A percentile compares a stretch with the other conserved stretches of the same genome.
Conservation (phyloP, 2,329 filamentous ascomycete genomes). For the Tolypocladium tropicale region DNA sequence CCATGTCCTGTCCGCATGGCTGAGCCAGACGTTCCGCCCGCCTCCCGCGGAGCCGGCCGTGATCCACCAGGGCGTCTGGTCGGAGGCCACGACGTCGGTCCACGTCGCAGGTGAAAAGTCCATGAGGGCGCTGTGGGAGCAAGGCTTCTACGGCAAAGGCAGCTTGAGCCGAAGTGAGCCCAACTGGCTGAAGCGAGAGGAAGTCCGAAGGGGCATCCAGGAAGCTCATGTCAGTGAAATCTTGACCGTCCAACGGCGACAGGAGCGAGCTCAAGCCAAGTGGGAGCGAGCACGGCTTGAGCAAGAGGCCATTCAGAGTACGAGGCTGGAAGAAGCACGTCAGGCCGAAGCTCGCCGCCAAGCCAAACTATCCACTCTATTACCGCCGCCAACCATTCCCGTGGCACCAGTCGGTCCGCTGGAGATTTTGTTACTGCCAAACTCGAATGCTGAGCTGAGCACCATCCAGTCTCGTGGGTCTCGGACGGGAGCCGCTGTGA, state of each 20-base stretch:
- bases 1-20: constrained; percentile 67
- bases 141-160: constrained; percentile 96
- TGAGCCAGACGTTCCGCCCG: constrained; percentile 60
- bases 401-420: constrained; percentile 33
- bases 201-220: constrained; percentile 56
- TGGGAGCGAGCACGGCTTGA: constrained; percentile 85
- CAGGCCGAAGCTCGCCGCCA: constrained; percentile 11
- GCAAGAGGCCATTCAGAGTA: constrained; percentile 71
- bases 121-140: constrained; percentile 81
- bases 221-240: constrained; percentile 70
- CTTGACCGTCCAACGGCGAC: constrained; percentile 62
- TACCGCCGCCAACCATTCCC: background rate
- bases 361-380: constrained; percentile 3
- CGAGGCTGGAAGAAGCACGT: constrained; percentile 36
- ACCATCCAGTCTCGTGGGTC: background rate
- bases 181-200: constrained; percentile 79
- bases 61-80: constrained; percentile 67
- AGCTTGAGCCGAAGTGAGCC: constrained; percentile 89
- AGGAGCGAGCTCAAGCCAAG: constrained; percentile 76
- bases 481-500: background rate
- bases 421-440: constrained; percentile 42
- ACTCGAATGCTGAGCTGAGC: constrained; percentile 33
- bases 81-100: constrained; percentile 69
- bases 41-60: constrained; percentile 54
- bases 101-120: constrained; percentile 70